Base-by-base conservation (phyloP, 2,329 filamentous ascomycete species). In the Alternaria sp. region DNA sequence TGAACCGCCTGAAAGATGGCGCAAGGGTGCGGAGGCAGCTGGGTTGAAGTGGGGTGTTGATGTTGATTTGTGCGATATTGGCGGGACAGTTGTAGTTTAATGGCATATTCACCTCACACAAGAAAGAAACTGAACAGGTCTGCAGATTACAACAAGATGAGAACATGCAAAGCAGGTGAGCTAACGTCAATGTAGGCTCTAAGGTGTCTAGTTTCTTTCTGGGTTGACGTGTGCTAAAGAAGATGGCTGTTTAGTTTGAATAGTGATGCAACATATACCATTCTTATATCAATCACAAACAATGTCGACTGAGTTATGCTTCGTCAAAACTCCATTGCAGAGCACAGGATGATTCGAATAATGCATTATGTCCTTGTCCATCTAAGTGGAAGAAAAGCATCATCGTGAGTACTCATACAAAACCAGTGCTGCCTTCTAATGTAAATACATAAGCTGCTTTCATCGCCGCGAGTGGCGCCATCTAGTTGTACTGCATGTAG, bases 401-500 rank as follows among this genome's bases (percentile, higher is more conserved):
- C 19, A n/a, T 59, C 40, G 25, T 49, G 32, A 61, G 23, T 57
- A 61, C 54, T 61, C 45, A 47, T 52, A 57, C 45, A 49, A 50
- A 51, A 36, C 54, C 17, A 52, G 52, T 15, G 23, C 26, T 57
- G 15, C 25, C 36, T 52, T 28, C 45, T 49, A 57, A 44, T 30
- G 23, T 25, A 57, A 30, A 23, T 26, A 32, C 30, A 51, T 36
- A 43, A 45, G 32, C 15, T 23, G 19, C 46, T 21, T 17, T 25
- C 25, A n/a, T 6, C 60, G 6, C 19, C 10, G 11, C 5, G 12
- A 17, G 1, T 19, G 21, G 11, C 23, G 11, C 28, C 30, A 10
- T 44, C 44, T 97, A 98, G 83, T 99, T 99, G 87, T 99, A 99
- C 84, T 98, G 96, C 88, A 96, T 96, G 85, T 99, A 99, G 67